Percentiles rank a stretch among this genome's conserved stretches.
phyloP scores from a whole-genome alignment of 331 rosid species.

The Phaseolus coccineus region DNA sequence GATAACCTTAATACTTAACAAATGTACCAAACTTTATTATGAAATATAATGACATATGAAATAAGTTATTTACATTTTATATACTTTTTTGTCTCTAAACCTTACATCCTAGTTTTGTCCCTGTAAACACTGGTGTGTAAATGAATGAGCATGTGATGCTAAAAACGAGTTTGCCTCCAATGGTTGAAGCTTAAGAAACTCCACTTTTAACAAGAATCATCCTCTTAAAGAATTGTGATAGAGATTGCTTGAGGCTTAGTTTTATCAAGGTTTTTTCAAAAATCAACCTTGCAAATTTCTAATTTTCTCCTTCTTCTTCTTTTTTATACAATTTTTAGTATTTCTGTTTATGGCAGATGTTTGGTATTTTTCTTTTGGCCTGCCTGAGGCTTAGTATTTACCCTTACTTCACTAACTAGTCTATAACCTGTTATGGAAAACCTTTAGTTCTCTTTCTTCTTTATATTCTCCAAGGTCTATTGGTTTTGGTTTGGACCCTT shows the following conservation, averaged over 20 bases:
- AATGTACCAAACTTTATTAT: too few species aligned
- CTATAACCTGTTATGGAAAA: not conserved
- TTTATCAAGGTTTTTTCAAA: not conserved
- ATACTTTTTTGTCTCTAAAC: too few species aligned
- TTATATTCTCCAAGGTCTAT: constrained; percentile 27
- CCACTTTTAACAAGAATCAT: not conserved
- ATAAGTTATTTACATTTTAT: too few species aligned
- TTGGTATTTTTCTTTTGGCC: not conserved
- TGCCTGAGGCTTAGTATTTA: not conserved
- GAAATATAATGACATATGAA: too few species aligned
- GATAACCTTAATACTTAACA: too few species aligned
- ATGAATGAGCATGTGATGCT: too few species aligned
- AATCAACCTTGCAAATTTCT: constrained; percentile 11
- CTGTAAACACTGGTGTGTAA: too few species aligned
- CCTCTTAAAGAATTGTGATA: not conserved
- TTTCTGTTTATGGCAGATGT: not conserved
- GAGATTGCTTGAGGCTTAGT: not conserved
- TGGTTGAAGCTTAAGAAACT: not conserved
- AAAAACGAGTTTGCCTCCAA: not conserved
- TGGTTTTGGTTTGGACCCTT: not conserved
- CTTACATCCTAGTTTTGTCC: too few species aligned
- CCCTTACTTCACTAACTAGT: not conserved
- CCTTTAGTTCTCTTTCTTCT: not conserved
- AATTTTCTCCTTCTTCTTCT: not conserved
- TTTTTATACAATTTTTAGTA: not conserved